These are phyloP conservation scores for Gymnopilus junonius DNA, from an alignment of 768 basidiomycete species.

Conservation along the genomic window DNA sequence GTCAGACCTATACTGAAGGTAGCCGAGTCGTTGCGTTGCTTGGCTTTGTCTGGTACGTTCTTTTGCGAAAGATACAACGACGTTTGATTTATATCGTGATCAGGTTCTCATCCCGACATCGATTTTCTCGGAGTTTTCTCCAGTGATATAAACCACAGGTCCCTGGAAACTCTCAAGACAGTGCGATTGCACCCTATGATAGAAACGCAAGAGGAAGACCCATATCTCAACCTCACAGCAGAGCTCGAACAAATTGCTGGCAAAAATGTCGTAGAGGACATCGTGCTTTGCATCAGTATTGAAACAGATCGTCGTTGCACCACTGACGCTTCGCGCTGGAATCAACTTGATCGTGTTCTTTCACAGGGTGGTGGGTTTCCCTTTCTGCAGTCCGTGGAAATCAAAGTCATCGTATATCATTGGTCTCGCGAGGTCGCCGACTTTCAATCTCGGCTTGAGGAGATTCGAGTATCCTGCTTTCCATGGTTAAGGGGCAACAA, in stretches of 20 bases:
- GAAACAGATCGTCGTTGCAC: conserved; percentile 7
- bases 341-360: conserved; percentile 2
- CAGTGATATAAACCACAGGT: not conserved
- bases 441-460: conserved; percentile 8
- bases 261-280: not conserved
- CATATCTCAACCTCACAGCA: conserved; percentile 1
- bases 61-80: not conserved
- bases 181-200: not conserved
- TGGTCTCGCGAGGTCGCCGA: not conserved
- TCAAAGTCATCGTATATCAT: not conserved
- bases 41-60: conserved; percentile 10
- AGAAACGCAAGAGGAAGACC: not conserved
- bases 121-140: not conserved
- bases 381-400: not conserved
- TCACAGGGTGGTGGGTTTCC: not conserved
- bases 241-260: conserved; percentile 12
- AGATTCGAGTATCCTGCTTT: conserved; percentile 7
- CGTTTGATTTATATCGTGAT: not conserved
- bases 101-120: conserved; percentile 1
- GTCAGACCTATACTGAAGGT: not conserved
- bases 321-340: conserved; percentile 6
- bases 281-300: not conserved
- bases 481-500: not conserved
- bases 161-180: conserved; percentile 1
- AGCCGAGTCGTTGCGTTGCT: not conserved